phyloP scores from a whole-genome alignment of 805 yeast species.

The Nematodospora valgi region DNA sequence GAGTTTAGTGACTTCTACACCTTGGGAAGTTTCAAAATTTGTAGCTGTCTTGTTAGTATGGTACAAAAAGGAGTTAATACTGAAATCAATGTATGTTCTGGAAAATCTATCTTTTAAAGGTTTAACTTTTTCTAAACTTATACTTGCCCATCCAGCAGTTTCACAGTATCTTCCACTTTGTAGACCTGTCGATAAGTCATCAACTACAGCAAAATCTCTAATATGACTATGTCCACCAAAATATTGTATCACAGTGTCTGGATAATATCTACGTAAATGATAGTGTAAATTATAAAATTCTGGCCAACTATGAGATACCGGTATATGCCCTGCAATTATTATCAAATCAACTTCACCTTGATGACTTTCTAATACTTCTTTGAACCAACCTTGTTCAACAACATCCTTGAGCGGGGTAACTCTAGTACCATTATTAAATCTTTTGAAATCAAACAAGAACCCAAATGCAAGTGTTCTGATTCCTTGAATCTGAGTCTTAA shows the following conservation, averaged over 20 bases:
- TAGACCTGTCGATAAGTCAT: conserved; percentile 65
- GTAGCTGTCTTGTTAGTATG: conserved; percentile 43
- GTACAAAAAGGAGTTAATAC: conserved; percentile 60
- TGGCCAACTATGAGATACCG: conserved; percentile 50
- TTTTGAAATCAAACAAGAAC: conserved; percentile 71
- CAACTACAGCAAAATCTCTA: conserved; percentile 74
- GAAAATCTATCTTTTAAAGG: conserved; percentile 24
- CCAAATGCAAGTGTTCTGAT: conserved; percentile 65
- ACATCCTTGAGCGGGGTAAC: conserved; percentile 62
- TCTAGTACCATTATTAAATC: conserved; percentile 54
- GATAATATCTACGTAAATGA: conserved; percentile 54
- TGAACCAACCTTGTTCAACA: conserved; percentile 63
- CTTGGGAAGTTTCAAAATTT: conserved; percentile 54
- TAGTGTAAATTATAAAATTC: conserved; percentile 49
- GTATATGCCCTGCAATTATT: conserved; percentile 77
- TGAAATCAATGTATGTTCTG: conserved; percentile 83
- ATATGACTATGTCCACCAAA: conserved; percentile 96
- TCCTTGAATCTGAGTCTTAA: conserved; percentile 54
- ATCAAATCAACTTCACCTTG: conserved; percentile 54
- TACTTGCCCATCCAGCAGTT: conserved; percentile 84
- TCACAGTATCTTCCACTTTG: conserved; percentile 94
- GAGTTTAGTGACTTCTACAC: conserved; percentile 43
- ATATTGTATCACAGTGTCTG: conserved; percentile 67
- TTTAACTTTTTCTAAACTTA: conserved; percentile 31
- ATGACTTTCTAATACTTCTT: conserved; percentile 32